Evolutionary conservation across 2,329 filamentous ascomycete species (phyloP), one percentile per base, ranked within the genome.

Genomic region (Botrytis fabae): DNA sequence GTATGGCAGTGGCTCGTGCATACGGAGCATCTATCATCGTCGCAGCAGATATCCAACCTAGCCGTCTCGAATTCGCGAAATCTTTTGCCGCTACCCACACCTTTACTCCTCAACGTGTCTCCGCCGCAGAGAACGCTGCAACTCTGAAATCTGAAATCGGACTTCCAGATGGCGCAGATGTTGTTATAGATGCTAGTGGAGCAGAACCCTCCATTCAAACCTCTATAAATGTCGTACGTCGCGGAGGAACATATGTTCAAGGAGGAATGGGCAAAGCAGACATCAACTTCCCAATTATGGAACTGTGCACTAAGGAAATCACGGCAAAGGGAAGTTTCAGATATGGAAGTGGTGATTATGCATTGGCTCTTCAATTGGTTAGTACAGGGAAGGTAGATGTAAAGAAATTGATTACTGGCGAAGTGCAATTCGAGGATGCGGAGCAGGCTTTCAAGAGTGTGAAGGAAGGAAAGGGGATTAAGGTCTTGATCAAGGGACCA

Each of bases 231-330:
- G 87, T 87, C 32, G 87, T 94, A 40, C 87, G 90, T 75, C 85
- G 86, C 64, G 93, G 93, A 72, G 93, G 93, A 46, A 91, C 88
- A 25, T 95, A 93, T 79, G 91, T 97, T 14, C 94, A 97, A 84
- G 93, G 91, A 74, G 95, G 95, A 72, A 97, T 98, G 94, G 95
- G 95, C 80, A 92, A 92, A 81, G 83, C 90, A 57, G 93, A 97
- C 80, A 95, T 98, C 82, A 92, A 84, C 14, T 97, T 98, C 85
- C 95, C 95, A 69, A 97, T 98, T 81, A 93, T 95, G 88, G 92
- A 93, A 8, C 86, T 97, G 80, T 97, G 94, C 82, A 87, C 91
- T 69, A 98, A 98, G 85, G 95, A 98, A 85, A 86, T 97, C 69
- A 97, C 91, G 18, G 87, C 93, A 64, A 93, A 92, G 80, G 95